Base-by-base conservation (phyloP, 139 green algal genomes). In the Tetradesmus lagerheimii region DNA sequence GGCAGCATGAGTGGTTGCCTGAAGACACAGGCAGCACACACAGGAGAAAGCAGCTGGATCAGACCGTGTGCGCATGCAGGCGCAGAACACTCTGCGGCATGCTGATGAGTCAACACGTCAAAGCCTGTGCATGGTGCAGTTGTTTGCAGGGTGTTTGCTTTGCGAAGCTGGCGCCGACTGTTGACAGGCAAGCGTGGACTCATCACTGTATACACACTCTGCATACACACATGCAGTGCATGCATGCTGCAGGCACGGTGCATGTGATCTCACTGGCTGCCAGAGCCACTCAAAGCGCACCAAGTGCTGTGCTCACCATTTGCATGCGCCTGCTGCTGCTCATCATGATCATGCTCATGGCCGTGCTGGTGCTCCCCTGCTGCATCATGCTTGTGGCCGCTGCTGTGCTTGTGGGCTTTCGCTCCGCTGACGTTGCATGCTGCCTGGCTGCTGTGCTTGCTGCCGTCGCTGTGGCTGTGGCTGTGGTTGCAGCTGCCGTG, bases 401-500 rank as follows among this genome's bases (percentile, higher is more conserved):
- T 88, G 83, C 81, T 82, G 83, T 80, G 62, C 29, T 39, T 75
- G 67, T 74, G 85, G 16, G 27, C 23, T 9, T 38, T 74, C 31
- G 62, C 27, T 29, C 6, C 45, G 4, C 31, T 29, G 67, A 67
- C 85, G 50, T 75, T 41, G 29, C 45, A 23, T 43, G 37, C 27
- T 89, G 77, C 14, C 38, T 29, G n/a, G 81, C 35, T 50, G n/a
- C 34, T 14, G 38, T 81, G 62, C 85, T 83, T 62, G 39, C 87
- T 47, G 31, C 50, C 62, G 34, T 91, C 41, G 78, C 89, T 75
- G 75, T 96, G 92, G 80, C 83, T 93, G 90, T 96, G 92, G 15
- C 67, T 89, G 83, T 92, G 89, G 29, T 89, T 91, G 31, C 92
- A 87, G 71, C 86, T 47, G 43, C 91, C 89, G 37, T 92, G 86